phyloP scores from a whole-genome alignment of 768 basidiomycete genomes.

The Hydnomerulius pinastri region DNA sequence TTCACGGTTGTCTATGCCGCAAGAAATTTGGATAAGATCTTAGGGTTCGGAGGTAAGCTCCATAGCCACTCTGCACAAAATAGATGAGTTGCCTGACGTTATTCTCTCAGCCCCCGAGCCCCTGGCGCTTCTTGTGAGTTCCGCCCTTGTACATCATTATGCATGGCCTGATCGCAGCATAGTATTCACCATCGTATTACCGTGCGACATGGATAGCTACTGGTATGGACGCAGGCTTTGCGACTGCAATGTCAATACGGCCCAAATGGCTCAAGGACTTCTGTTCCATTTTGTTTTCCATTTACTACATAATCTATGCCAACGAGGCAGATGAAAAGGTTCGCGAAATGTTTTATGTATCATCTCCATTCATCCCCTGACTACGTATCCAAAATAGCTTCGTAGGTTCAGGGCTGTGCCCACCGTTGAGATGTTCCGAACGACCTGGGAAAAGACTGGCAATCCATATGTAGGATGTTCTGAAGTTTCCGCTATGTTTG shows the following conservation, averaged over 20 bases:
- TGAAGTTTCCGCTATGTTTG: constrained; percentile 7
- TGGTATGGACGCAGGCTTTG: constrained; percentile 96
- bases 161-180: constrained; percentile 8
- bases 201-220: constrained; percentile 95
- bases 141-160: neutral
- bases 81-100: neutral
- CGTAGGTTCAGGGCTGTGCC: constrained; percentile 90
- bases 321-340: constrained; percentile 97
- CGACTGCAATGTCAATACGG: constrained; percentile 90
- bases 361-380: neutral
- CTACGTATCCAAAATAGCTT: constrained; percentile 50
- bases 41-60: constrained; percentile 71
- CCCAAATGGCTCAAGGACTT: constrained; percentile 91
- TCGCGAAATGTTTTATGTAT: constrained; percentile 14
- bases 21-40: constrained; percentile 80
- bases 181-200: constrained; percentile 94
- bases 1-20: constrained; percentile 83
- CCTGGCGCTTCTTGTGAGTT: constrained; percentile 77
- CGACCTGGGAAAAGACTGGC: constrained; percentile 95
- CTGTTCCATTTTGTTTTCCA: constrained; percentile 79
- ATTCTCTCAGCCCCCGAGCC: constrained; percentile 81
- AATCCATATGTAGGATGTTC: constrained; percentile 78
- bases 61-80: neutral
- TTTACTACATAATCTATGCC: constrained; percentile 88
- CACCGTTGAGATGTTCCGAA: constrained; percentile 93